Evolutionary conservation across 495 filamentous ascomycete species (phyloP), one percentile per base, ranked within the genome.

Genomic region (Podospora pseudopauciseta): DNA sequence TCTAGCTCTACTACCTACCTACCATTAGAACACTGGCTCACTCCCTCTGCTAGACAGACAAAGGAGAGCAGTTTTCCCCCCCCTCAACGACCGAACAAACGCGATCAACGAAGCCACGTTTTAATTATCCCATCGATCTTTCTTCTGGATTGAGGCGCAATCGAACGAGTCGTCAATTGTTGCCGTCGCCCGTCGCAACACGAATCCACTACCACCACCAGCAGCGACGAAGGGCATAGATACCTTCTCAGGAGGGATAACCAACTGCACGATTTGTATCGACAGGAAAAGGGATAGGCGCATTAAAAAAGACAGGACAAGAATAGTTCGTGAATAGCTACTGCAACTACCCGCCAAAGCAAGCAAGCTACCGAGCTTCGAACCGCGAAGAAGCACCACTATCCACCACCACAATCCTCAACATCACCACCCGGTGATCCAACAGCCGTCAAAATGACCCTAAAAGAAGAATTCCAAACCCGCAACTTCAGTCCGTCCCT

Each of bases 401-500:
- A 49, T 11, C 7, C 39, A 49, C 39, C 39, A 13, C 15, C 39
- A 49, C 39, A 6, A 49, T 49, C 39, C 39, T 13, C 39, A 49
- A 49, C 39, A 11, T 16, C 39, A 32, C 39, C 39, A 3, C 9
- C 15, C 2, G 9, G 39, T 49, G 13, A 49, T 5, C 26, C 30
- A 59, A 28, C 60, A 34, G 70, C 60, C 67, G 68, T 60, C 79
- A 83, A 79, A 66, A 84, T 84, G 82, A 79, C 81, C 76, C 76
- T 85, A 73, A 83, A 81, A 73, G 84, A 87, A 77, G 95, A 98
- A 86, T 93, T 99, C 76, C 90, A 88, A 77, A 92, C 92, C 71
- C 87, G 95, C 79, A 99, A 99, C 84, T 99, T 98, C 86, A 98
- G 96, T 98, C 87, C 82, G 95, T 82, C 18, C 58, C 62, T 23